Percentiles rank a stretch among this genome's conserved stretches.
These are phyloP conservation scores for Lycium barbarum DNA, from an alignment of 257 asterid genomes.

Conservation along the genomic window DNA sequence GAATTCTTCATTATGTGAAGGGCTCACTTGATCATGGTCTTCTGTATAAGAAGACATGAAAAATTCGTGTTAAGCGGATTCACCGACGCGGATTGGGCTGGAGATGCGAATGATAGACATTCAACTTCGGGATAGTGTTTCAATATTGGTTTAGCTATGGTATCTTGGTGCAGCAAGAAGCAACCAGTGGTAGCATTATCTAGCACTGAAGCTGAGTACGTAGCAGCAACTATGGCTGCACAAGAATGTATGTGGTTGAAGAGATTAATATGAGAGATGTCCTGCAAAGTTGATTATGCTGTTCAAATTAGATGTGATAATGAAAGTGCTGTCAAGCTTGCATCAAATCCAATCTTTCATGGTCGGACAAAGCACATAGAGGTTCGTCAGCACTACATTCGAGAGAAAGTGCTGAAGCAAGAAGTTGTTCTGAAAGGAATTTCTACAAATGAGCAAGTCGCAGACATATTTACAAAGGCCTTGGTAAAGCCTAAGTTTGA, in stretches of 20 bases:
- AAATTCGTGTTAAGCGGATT: too few species aligned
- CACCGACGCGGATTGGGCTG: too few species aligned
- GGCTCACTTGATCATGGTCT: too few species aligned
- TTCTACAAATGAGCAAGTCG: background rate
- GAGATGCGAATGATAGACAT: too few species aligned
- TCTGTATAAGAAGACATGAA: too few species aligned
- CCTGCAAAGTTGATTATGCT: background rate
- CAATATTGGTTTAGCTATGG: too few species aligned
- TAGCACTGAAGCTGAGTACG: background rate
- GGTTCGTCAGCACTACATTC: conserved; percentile 17
- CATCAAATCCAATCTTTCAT: conserved; percentile 7
- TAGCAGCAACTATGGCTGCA: conserved; percentile 18
- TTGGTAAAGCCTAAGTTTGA: conserved; percentile 18
- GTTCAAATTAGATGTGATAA: conserved; percentile 23
- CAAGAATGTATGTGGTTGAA: conserved; percentile 19
- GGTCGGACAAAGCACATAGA: conserved; percentile 25
- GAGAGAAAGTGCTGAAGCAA: conserved; percentile 20
- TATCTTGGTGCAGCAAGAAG: conserved; percentile 25
- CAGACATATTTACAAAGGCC: conserved; percentile 19
- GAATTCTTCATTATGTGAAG: too few species aligned
- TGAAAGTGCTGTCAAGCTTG: conserved; percentile 33
- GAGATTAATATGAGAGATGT: conserved; percentile 6
- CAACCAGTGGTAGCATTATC: background rate
- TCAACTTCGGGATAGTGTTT: too few species aligned
- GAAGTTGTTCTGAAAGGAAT: conserved; percentile 22